Conservation (phyloP, 345 rosid genomes). For the Hirschfeldia incana region DNA sequence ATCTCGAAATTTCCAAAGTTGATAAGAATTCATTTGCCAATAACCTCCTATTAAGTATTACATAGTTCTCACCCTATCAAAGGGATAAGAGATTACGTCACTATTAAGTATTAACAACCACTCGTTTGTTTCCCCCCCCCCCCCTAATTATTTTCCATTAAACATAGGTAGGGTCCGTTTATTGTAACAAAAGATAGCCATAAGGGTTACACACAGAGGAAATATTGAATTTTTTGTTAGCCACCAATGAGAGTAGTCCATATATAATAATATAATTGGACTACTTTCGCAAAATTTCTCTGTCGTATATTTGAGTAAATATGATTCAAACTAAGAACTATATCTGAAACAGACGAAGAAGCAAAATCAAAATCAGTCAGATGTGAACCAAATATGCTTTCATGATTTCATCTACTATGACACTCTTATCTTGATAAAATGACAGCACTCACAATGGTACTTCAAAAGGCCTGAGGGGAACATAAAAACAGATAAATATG, state of each 20-base stretch:
- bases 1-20: too few species aligned
- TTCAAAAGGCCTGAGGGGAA: background rate
- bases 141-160: background rate
- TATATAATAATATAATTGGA: background rate
- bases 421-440: conserved; percentile 14
- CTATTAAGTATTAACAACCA: conserved; percentile 17
- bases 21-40: too few species aligned
- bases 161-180: background rate
- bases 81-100: conserved; percentile 23
- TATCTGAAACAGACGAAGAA: conserved; percentile 11
- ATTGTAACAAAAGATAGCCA: background rate
- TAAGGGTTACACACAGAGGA: background rate
- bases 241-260: conserved; percentile 6
- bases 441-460: background rate
- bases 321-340: background rate
- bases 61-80: background rate
- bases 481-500: background rate
- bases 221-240: background rate
- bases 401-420: conserved; percentile 13
- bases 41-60: background rate
- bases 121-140: background rate
- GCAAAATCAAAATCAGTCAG: conserved; percentile 24
- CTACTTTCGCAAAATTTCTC: background rate
- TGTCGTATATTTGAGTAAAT: background rate
- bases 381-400: conserved; percentile 9